These are phyloP conservation scores for Dactylellina haptotyla DNA, from an alignment of 2,329 filamentous ascomycete species.

Conservation along the genomic window DNA sequence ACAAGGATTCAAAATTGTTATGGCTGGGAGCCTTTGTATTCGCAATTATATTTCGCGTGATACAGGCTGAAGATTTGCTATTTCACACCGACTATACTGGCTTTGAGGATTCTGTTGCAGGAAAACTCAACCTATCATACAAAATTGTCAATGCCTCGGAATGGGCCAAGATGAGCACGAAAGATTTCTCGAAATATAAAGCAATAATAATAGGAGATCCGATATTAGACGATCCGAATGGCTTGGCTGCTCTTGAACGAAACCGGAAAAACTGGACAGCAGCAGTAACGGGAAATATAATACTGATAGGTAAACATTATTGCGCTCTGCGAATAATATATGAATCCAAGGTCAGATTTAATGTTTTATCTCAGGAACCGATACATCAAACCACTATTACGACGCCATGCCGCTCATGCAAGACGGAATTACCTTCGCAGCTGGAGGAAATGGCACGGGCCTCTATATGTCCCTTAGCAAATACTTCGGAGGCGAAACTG, in stretches of 20 bases:
- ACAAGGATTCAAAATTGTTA: too few relatives aligned
- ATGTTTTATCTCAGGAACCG: not conserved
- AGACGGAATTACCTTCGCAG: not conserved
- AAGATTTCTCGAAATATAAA: conserved; percentile 7
- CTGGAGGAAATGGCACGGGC: not conserved
- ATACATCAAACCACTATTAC: not conserved
- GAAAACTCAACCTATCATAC: too few relatives aligned
- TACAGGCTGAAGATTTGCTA: too few relatives aligned
- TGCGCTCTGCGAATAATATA: not conserved
- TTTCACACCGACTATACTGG: too few relatives aligned
- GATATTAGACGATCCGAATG: not conserved
- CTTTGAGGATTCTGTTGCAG: too few relatives aligned
- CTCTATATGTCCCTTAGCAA: not conserved
- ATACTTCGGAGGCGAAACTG: not conserved
- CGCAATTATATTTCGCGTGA: too few relatives aligned
- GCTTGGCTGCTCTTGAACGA: not conserved
- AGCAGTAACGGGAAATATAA: conserved; percentile 1
- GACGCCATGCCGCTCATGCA: not conserved
- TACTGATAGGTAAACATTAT: conserved; percentile 1
- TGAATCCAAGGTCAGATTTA: not conserved
- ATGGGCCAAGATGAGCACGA: not conserved
- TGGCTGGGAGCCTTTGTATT: too few relatives aligned
- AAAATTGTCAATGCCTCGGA: not conserved
- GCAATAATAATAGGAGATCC: conserved; percentile 4
- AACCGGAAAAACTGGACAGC: not conserved